Evolutionary conservation across 2,329 filamentous ascomycete genomes (phyloP), one percentile per base, ranked within the genome.

Genomic region (Fusarium irregulare): DNA sequence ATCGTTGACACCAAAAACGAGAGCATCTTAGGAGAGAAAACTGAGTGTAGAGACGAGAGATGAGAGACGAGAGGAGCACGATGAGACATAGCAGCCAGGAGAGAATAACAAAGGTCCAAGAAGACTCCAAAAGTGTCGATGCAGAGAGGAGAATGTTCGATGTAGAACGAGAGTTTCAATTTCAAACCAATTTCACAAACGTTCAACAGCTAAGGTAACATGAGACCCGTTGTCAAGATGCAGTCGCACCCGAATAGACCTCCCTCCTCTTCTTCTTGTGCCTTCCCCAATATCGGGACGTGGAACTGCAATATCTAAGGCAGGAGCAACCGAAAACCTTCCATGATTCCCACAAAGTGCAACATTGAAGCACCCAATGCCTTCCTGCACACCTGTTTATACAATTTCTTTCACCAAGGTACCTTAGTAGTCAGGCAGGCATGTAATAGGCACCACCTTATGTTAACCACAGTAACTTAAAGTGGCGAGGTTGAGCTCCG

Each of bases 91-190:
- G 42, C 40, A 46, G 28, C 30, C 47, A 60, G 37, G 53, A 59
- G 30, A 18, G 47, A 62, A 62, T 28, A 57, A 61, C 11, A 58
- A 48, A 63, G 68, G 59, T 64, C 68, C 68, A 72, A 72, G 60
- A 71, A 72, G 49, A 56, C 57, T 55, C 68, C 69, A 71, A 71
- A 71, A 71, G 50, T 44, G 57, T 32, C 40, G 47, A 28, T 18
- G 53, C 27, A 40, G 40, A 60, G 46, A 41, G 30, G 57, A 70
- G 56, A 51, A 34, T 51, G 48, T 27, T 45, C 23, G 16, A 47
- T 62, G 60, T 61, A 56, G 25, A 64, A 72, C 49, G 47, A 51
- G 46, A 50, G 64, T 66, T 59, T 64, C 61, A 66, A 49, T 66
- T 59, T 64, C 61, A 66, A 49, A 55, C 34, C 23, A 30, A 64